Base-by-base conservation (phyloP, 2,329 filamentous ascomycete species). In the Fusarium temperatum region DNA sequence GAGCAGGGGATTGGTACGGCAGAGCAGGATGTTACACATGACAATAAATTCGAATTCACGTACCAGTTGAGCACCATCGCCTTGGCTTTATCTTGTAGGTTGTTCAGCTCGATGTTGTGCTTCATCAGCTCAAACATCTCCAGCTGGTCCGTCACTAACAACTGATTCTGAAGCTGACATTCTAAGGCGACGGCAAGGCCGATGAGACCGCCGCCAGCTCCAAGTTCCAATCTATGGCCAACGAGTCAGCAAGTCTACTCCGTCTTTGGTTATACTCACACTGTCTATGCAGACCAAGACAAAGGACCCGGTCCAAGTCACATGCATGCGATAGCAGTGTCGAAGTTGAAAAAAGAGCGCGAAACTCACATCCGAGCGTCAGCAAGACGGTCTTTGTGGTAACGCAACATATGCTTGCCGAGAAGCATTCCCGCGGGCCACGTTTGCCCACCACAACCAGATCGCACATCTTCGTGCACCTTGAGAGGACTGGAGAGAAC, bases 341-440 rank as follows among this genome's bases (percentile, higher is more conserved):
- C 32, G 51, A 48, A 28, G 30, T 64, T 50, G 57, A 48, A 24
- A 26, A 63, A 54, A 59, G 35, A 69, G 41, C 47, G 63, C 47
- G 60, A 68, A 60, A 75, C 74, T 72, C 59, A 97, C 94, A 97
- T 94, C 82, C 90, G 89, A 73, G 93, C 91, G 66, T 89, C 85
- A 65, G 82, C 83, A 72, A 97, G 82, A 74, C 89, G 85, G n/a
- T 88, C 84, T 71, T 85, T 85, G 77, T 94, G 93, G 79, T 91
- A 91, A 59, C 92, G 89, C 67, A 98, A 87, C 88, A 98, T 89
- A 81, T 98, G 97, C 82, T 92, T 94, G 26, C 93, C 89, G 60
- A 99, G 86, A 22, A 96, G 89, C 90, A 97, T 93, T 17, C 96
- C 96, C 2, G 96, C 96, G 7, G 95, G 96, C 96, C 96, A 98